Evolutionary conservation across 1,284 basidiomycete genomes (phyloP), one percentile per base, ranked within the genome.

Genomic region (Porogramme epimiltina): DNA sequence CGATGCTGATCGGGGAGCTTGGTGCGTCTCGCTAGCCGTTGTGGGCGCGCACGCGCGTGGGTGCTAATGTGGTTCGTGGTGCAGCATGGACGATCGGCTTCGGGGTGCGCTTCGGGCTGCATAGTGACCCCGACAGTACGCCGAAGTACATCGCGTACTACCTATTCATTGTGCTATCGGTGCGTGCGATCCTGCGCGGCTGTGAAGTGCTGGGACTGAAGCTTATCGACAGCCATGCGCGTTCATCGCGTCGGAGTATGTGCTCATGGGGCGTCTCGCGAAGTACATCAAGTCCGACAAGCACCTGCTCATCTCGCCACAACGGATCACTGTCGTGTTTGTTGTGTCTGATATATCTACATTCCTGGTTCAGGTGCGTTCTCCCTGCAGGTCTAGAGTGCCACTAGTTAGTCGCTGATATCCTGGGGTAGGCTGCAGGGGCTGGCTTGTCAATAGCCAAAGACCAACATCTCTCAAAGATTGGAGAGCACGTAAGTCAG

Each of bases 191-290:
- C 10, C 20, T 23, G 9, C 4, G 3, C 13, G 15, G 10, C 18
- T 25, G 28, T 37, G n/a, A 13, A 9, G n/a, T 20, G 25, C 20
- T 43, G 15, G 42, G 13, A 24, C 4, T 4, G 10, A 39, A 2
- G 0, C 4, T 45, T 31, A 2, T 3, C 3, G 31, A 3, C 22
- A 60, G 77, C 85, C 88, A 10, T 89, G 88, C 59, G 85, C 85
- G n/a, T 89, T 89, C 71, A 82, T 90, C 51, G 87, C 87, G 8
- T 81, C 84, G 23, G 79, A 87, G 62, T 90, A 90, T 59, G 75
- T 89, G 52, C 71, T 89, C 5, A 75, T 89, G 10, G 85, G 87
- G 3, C 78, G 81, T 23, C 66, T 91, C 16, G 80, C 83, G 11
- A 69, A 68, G 22, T 73, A 81, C 62, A 66, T 89, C 2, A 64